phyloP scores from a whole-genome alignment of 2,329 filamentous ascomycete species.

The Trichocomaceae sp. region DNA sequence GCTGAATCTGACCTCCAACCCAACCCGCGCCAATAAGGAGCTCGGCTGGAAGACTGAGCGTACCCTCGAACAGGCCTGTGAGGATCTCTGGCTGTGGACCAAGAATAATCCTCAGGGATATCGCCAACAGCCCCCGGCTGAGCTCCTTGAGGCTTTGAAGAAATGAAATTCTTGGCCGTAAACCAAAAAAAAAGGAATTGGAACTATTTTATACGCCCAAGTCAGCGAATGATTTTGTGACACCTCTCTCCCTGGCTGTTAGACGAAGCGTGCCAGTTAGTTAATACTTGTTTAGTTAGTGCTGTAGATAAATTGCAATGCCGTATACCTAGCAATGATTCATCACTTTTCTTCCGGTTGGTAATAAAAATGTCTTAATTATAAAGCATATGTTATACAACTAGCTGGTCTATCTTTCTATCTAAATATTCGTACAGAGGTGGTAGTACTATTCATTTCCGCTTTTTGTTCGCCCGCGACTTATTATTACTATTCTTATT shows the following conservation, averaged over 20 bases:
- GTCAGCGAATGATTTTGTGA: background rate
- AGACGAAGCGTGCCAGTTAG: background rate
- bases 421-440: background rate
- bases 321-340: too few relatives aligned
- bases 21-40: constrained; percentile 77
- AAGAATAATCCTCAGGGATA: constrained; percentile 95
- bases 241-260: background rate
- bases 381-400: background rate
- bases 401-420: background rate
- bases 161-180: constrained; percentile 19
- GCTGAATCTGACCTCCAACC: constrained; percentile 88
- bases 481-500: constrained; percentile 2
- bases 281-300: background rate
- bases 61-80: constrained; percentile 86
- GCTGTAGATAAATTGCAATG: constrained; percentile 2
- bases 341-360: too few relatives aligned
- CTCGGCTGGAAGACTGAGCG: constrained; percentile 86
- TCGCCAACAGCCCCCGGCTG: constrained; percentile 78
- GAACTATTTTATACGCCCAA: background rate
- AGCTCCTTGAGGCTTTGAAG: constrained; percentile 58
- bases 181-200: background rate
- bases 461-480: constrained; percentile 16
- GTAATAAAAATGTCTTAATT: too few relatives aligned
- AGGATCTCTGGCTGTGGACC: constrained; percentile 95
- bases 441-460: constrained; percentile 7